A percentile compares a stretch with the other conserved stretches of the same genome.
phyloP scores from a whole-genome alignment of 306 rosid species.

The Biancaea sappan region DNA sequence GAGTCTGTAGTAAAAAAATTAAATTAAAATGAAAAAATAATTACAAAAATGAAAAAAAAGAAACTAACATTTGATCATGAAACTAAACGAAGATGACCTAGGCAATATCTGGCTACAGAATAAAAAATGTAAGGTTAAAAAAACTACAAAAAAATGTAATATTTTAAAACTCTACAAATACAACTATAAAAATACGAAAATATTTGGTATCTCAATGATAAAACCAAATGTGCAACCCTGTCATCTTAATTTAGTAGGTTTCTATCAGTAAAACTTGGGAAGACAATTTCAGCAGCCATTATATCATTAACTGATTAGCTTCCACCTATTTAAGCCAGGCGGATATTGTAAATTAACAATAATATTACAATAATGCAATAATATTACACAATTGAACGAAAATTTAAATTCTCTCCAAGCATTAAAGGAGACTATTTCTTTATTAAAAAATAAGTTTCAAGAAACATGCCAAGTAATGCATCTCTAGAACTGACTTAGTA shows the following conservation, averaged over 20 bases:
- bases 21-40: neutral
- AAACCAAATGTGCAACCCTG: neutral
- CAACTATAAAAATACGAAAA: neutral
- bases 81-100: slow-evolving; percentile 16
- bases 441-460: no score
- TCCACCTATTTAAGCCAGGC: no score
- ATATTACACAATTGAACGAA: no score
- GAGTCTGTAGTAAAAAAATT: slow-evolving; percentile 59
- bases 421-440: no score
- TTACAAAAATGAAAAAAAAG: slow-evolving; percentile 8
- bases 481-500: slow-evolving; percentile 6
- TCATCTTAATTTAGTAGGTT: neutral
- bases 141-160: neutral
- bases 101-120: neutral
- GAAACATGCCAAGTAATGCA: slow-evolving; percentile 28
- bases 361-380: no score
- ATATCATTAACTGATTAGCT: no score
- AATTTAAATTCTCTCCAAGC: no score
- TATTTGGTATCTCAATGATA: no score
- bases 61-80: slow-evolving; percentile 13
- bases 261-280: no score
- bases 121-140: neutral
- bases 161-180: neutral
- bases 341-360: no score
- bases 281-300: no score